Percentiles rank a stretch among this genome's conserved stretches.
Evolutionary conservation across 768 basidiomycete genomes (phyloP).

Genomic region (Tephrocybe sp.): DNA sequence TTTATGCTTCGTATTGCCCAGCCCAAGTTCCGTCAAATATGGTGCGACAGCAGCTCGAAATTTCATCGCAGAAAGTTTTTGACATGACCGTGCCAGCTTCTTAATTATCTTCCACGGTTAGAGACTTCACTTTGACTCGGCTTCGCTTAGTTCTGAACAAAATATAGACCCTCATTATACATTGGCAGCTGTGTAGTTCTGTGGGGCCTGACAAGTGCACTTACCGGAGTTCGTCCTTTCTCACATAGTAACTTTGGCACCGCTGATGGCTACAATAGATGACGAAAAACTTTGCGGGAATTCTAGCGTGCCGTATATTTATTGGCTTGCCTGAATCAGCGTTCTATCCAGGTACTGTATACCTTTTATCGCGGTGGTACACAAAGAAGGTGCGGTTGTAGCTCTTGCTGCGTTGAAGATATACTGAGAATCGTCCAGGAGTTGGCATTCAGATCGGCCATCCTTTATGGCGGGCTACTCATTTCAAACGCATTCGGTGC

Average conservation of each 20-base stretch:
- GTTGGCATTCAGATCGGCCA: constrained; percentile 60
- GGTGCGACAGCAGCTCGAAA: constrained; percentile 30
- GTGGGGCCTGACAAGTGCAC: constrained; percentile 62
- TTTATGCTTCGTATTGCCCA: constrained; percentile 60
- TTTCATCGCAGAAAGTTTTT: not conserved
- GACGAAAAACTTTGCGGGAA: constrained; percentile 51
- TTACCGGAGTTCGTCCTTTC: constrained; percentile 55
- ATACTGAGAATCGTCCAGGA: constrained; percentile 36
- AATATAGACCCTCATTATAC: constrained; percentile 53
- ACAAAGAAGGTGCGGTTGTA: constrained; percentile 44
- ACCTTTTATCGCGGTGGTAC: constrained; percentile 53
- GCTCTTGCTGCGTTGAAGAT: not conserved
- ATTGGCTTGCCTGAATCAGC: constrained; percentile 66
- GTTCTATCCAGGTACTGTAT: constrained; percentile 59
- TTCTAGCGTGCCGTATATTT: constrained; percentile 56
- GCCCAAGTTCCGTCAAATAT: constrained; percentile 69
- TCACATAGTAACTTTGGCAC: not conserved
- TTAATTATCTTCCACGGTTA: constrained; percentile 55
- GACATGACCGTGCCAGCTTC: constrained; percentile 32
- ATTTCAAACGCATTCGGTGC: constrained; percentile 69
- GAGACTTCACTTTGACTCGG: not conserved
- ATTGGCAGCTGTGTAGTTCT: constrained; percentile 57
- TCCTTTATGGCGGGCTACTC: constrained; percentile 57
- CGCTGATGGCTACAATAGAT: constrained; percentile 30
- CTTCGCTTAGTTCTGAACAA: not conserved